Conservation (phyloP, 768 basidiomycete species). For the Exidia glandulosa region DNA sequence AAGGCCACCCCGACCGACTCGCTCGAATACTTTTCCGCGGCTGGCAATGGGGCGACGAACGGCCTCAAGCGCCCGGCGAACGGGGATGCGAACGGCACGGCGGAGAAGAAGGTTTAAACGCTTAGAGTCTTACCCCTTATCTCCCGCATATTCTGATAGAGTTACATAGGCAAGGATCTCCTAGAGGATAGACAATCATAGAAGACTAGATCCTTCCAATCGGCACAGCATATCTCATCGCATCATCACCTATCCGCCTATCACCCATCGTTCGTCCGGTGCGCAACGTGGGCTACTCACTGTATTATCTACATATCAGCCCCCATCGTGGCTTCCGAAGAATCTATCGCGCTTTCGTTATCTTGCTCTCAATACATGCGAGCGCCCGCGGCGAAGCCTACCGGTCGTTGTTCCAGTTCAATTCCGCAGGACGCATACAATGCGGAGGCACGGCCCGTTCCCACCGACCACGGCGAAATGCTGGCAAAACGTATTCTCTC, state of each 20-base stretch:
- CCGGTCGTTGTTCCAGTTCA: too few species aligned
- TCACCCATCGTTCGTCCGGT: too few species aligned
- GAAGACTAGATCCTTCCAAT: neutral
- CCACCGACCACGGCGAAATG: neutral
- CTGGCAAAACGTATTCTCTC: neutral
- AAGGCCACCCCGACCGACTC: slow-evolving; percentile 65
- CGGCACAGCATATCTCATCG: neutral
- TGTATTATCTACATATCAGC: too few species aligned
- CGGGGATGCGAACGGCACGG: neutral
- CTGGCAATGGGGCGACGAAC: neutral
- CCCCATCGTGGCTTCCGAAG: too few species aligned
- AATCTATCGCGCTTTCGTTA: too few species aligned
- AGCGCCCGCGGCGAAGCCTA: too few species aligned
- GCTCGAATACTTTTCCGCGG: slow-evolving; percentile 56
- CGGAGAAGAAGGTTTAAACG: slow-evolving; percentile 3
- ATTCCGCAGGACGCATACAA: too few species aligned
- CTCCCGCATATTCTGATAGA: neutral
- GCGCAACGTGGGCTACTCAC: too few species aligned
- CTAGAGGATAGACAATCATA: neutral
- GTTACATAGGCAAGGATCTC: neutral
- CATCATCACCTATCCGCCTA: too few species aligned
- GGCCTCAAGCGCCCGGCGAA: slow-evolving; percentile 5
- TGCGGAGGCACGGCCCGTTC: too few species aligned
- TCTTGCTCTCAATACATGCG: too few species aligned
- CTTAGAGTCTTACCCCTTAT: neutral